phyloP scores from a whole-genome alignment of 495 filamentous ascomycete species.

The Aspergillus hancockii region DNA sequence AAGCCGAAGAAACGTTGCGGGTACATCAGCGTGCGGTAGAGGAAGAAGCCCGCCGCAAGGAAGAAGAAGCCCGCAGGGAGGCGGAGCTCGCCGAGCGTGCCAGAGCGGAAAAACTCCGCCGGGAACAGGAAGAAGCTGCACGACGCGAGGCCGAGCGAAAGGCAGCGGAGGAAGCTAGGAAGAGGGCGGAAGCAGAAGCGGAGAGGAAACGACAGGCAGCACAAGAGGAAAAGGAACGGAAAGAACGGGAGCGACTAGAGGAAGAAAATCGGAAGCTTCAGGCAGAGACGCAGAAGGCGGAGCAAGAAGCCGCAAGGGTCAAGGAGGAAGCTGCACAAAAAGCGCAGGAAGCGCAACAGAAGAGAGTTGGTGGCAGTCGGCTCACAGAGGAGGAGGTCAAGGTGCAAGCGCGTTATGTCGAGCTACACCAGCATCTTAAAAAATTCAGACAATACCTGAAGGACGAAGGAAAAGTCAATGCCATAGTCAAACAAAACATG shows the following conservation, averaged over 20 bases:
- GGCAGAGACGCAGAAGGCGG: conserved; percentile 37
- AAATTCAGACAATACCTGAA: conserved; percentile 59
- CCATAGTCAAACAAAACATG: conserved; percentile 61
- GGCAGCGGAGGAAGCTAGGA: conserved; percentile 43
- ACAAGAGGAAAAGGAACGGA: conserved; percentile 53
- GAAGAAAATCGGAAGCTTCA: conserved; percentile 41
- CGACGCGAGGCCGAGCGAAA: conserved; percentile 44
- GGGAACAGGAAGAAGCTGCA: conserved; percentile 40
- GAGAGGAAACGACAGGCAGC: conserved; percentile 44
- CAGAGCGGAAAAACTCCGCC: conserved; percentile 35
- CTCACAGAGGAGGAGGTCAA: conserved; percentile 38
- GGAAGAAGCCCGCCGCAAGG: conserved; percentile 33
- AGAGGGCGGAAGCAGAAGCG: conserved; percentile 39
- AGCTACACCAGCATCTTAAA: conserved; percentile 75
- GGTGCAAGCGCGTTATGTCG: conserved; percentile 61
- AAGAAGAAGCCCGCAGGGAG: conserved; percentile 39
- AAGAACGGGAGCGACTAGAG: conserved; percentile 43
- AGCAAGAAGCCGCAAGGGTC: conserved; percentile 30
- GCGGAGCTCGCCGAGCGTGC: conserved; percentile 41
- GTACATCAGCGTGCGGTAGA: conserved; percentile 39
- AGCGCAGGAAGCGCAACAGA: conserved; percentile 29
- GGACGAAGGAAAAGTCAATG: conserved; percentile 49
- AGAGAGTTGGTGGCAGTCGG: conserved; percentile 28
- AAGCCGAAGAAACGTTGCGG: conserved; percentile 50
- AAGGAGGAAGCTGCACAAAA: conserved; percentile 27